Percentiles rank a stretch among this genome's conserved stretches.
Evolutionary conservation across 2,329 filamentous ascomycete species (phyloP).

Genomic region (Diaporthe sp.): DNA sequence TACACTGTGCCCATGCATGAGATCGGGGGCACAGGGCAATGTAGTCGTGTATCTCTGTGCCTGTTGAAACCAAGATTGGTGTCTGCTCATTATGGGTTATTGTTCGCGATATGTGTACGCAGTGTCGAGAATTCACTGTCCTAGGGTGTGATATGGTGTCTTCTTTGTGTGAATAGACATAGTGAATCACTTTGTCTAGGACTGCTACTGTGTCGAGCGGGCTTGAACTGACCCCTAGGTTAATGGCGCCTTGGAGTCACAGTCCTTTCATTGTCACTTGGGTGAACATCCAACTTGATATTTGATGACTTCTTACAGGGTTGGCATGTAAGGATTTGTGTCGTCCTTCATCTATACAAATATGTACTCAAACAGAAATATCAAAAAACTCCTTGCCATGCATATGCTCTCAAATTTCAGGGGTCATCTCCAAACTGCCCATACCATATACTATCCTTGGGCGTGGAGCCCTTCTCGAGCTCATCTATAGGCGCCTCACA

Average conservation of each 20-base stretch:
- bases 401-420: conserved; percentile 14
- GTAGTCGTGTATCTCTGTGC: background rate
- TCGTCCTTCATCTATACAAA: background rate
- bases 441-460: conserved; percentile 59
- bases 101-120: background rate
- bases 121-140: background rate
- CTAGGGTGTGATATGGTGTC: background rate
- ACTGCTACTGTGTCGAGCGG: background rate
- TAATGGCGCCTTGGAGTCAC: background rate
- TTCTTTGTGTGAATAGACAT: background rate
- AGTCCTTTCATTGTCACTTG: background rate
- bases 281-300: background rate
- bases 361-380: background rate
- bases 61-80: background rate
- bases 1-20: background rate
- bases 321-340: too few species aligned
- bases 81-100: background rate
- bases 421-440: conserved; percentile 42
- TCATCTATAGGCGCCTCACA: conserved; percentile 56
- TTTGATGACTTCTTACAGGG: background rate
- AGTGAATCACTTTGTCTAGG: conserved; percentile 18
- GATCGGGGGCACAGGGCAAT: too few species aligned
- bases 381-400: conserved; percentile 12
- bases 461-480: conserved; percentile 58
- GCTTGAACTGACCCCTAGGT: background rate